Evolutionary conservation across 495 filamentous ascomycete genomes (phyloP).

Genomic region (Podospora pseudoanserina): DNA sequence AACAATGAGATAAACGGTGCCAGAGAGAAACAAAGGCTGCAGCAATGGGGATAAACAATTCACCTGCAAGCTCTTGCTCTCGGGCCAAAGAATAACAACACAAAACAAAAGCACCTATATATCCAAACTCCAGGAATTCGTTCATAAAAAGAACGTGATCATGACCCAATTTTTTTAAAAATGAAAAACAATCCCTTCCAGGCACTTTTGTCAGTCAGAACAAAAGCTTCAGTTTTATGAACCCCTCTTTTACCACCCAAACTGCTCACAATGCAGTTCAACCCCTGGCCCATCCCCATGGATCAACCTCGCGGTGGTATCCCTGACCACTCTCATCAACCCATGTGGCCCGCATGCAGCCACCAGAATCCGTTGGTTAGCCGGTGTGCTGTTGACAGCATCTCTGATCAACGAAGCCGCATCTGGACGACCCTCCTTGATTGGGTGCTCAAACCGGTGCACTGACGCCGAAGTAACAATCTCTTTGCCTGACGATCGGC

Average conservation of each 20-base stretch:
- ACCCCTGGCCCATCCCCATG: conserved; percentile 46
- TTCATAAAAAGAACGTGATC: not conserved
- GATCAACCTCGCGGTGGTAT: conserved; percentile 50
- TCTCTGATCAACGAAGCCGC: conserved; percentile 38
- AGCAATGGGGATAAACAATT: not conserved
- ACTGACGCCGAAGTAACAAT: conserved; percentile 9
- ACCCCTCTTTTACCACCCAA: conserved; percentile 43
- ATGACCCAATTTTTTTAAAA: not conserved
- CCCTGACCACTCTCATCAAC: conserved; percentile 47
- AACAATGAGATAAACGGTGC: not conserved
- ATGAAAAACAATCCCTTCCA: too few relatives aligned
- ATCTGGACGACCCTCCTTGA: conserved; percentile 43
- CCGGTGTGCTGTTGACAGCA: conserved; percentile 38
- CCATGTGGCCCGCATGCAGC: conserved; percentile 51
- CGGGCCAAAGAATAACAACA: not conserved
- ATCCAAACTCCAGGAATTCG: not conserved
- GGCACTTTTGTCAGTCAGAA: not conserved
- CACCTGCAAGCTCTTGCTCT: not conserved
- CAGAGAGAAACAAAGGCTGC: not conserved
- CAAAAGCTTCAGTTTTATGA: not conserved
- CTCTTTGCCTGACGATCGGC: conserved; percentile 12
- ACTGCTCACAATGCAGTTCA: conserved; percentile 54
- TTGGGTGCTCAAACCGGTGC: conserved; percentile 18
- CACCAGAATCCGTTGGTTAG: conserved; percentile 45
- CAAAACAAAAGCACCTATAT: not conserved